Conservation (phyloP, 805 yeast genomes). For the Lachancea dasiensis region DNA sequence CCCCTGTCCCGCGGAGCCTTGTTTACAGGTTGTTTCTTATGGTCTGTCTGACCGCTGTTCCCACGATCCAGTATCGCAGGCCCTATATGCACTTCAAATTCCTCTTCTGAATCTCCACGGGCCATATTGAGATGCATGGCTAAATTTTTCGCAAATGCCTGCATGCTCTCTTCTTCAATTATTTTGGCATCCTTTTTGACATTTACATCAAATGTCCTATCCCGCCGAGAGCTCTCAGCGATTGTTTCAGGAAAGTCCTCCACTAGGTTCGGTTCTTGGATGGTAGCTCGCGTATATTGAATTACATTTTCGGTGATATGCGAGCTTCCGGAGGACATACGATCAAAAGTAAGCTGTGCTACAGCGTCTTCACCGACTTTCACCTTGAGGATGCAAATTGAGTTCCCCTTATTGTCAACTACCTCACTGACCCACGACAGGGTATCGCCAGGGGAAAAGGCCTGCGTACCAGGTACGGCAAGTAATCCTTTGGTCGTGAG, state of each 20-base stretch:
- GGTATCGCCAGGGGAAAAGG: constrained; percentile 23
- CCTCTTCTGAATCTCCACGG: too few relatives aligned
- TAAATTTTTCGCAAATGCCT: background rate
- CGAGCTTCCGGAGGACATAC: constrained; percentile 11
- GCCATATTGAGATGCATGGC: background rate
- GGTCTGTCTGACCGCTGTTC: too few relatives aligned
- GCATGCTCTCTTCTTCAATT: background rate
- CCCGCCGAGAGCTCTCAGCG: background rate
- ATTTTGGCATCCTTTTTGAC: background rate
- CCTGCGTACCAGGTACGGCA: constrained; percentile 14
- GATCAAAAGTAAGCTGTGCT: constrained; percentile 10
- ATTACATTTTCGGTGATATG: constrained; percentile 7
- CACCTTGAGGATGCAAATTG: background rate
- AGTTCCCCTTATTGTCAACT: constrained; percentile 23
- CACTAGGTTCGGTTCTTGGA: background rate
- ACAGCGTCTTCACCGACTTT: background rate
- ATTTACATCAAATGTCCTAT: constrained; percentile 1
- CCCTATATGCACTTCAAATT: too few relatives aligned
- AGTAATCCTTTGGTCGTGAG: constrained; percentile 18
- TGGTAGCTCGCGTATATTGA: background rate
- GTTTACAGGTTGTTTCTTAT: too few relatives aligned
- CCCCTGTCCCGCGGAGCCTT: background rate
- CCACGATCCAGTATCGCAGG: too few relatives aligned
- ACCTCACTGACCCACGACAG: constrained; percentile 32
- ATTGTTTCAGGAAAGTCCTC: background rate